Evolutionary conservation across 495 filamentous ascomycete species (phyloP).

Genomic region (Parachaetomium inaequale): DNA sequence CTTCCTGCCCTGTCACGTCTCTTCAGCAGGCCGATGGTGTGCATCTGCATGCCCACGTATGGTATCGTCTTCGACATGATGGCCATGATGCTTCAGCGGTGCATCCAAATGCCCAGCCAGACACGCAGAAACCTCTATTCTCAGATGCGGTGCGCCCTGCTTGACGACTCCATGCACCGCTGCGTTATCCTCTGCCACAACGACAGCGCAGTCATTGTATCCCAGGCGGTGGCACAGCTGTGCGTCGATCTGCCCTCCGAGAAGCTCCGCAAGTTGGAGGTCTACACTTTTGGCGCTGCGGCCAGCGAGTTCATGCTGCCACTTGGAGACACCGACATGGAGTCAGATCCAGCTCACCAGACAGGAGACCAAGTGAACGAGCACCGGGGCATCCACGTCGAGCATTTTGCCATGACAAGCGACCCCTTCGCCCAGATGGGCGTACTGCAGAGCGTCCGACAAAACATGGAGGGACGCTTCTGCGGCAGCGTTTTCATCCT

Average conservation of each 20-base stretch:
- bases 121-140: constrained; percentile 31
- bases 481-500: constrained; percentile 39
- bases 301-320: constrained; percentile 40
- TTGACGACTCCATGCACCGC: constrained; percentile 34
- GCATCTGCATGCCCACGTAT: constrained; percentile 31
- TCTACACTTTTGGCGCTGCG: constrained; percentile 44
- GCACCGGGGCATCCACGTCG: constrained; percentile 28
- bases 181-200: constrained; percentile 40
- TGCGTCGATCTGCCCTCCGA: constrained; percentile 38
- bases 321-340: constrained; percentile 23
- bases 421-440: constrained; percentile 39
- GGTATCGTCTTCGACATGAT: constrained; percentile 35
- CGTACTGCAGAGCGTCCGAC: constrained; percentile 34
- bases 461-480: constrained; percentile 33
- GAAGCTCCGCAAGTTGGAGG: constrained; percentile 38
- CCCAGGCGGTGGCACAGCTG: constrained; percentile 36
- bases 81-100: constrained; percentile 31
- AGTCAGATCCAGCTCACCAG: constrained; percentile 13
- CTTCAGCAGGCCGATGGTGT: constrained; percentile 37
- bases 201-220: constrained; percentile 32
- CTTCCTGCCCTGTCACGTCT: constrained; percentile 31
- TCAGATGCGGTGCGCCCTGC: constrained; percentile 33
- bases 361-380: not conserved
- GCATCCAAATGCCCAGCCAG: constrained; percentile 27
- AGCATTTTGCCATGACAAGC: constrained; percentile 38